These are phyloP conservation scores for Globisporangium megalacanthum DNA, from an alignment of 352 stramenopile genomes.

Conservation along the genomic window DNA sequence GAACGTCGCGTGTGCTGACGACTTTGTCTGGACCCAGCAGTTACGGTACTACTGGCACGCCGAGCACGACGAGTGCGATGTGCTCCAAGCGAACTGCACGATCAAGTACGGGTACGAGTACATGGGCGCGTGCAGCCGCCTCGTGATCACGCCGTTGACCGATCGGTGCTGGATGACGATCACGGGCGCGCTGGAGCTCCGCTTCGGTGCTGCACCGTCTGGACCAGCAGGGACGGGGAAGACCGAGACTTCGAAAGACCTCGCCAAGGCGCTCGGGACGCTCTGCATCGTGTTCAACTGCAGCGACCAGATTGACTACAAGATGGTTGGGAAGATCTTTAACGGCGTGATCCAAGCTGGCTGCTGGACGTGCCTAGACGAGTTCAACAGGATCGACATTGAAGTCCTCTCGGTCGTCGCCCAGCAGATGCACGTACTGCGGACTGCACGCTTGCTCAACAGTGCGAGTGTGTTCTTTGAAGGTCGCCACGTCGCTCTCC, in stretches of 20 bases:
- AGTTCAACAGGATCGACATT: conserved; percentile 90
- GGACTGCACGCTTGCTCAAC: conserved; percentile 36
- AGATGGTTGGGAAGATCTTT: conserved; percentile 85
- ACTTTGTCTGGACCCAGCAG: conserved; percentile 77
- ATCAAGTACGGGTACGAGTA: conserved; percentile 91
- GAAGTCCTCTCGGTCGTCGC: conserved; percentile 86
- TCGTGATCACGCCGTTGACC: conserved; percentile 93
- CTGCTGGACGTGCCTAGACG: conserved; percentile 83
- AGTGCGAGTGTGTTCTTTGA: conserved; percentile 45
- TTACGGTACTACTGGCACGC: conserved; percentile 71
- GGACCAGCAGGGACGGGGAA: conserved; percentile 90
- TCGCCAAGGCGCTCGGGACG: conserved; percentile 88
- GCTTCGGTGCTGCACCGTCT: conserved; percentile 85
- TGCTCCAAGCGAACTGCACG: conserved; percentile 56
- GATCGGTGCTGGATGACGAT: conserved; percentile 94
- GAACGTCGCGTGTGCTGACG: conserved; percentile 33
- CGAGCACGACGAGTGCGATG: conserved; percentile 55
- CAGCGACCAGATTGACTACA: conserved; percentile 93
- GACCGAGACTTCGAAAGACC: conserved; percentile 93
- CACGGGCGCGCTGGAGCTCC: conserved; percentile 83
- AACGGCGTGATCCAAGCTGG: conserved; percentile 76
- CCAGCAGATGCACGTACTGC: conserved; percentile 75
- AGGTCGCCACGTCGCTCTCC: conserved; percentile 42
- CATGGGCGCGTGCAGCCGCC: conserved; percentile 83
- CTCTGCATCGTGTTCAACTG: conserved; percentile 96